These are phyloP conservation scores for Pezicula carpinea DNA, from an alignment of 2,329 filamentous ascomycete genomes.

Conservation along the genomic window DNA sequence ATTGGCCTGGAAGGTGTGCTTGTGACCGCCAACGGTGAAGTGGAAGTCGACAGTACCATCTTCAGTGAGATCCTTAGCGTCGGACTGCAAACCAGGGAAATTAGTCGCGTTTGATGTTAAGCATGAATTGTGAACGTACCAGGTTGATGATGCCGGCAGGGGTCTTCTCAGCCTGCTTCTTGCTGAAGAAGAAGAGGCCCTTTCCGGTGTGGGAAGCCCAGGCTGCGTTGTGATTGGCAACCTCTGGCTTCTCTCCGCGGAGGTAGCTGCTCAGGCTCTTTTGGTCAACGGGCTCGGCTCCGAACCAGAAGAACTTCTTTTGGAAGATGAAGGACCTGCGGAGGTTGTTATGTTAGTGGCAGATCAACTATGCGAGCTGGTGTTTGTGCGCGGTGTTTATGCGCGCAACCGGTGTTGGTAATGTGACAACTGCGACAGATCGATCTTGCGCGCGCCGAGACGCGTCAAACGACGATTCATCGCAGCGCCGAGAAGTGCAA, in stretches of 20 bases:
- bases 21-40: conserved; percentile 80
- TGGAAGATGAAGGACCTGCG: conserved; percentile 75
- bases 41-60: conserved; percentile 78
- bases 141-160: conserved; percentile 81
- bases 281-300: conserved; percentile 65
- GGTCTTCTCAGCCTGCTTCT: conserved; percentile 73
- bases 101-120: conserved; percentile 23
- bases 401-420: no score
- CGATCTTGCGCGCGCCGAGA: no score
- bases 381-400: no score
- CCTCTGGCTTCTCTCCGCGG: conserved; percentile 79
- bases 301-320: conserved; percentile 93
- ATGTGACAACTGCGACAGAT: no score
- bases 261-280: conserved; percentile 74
- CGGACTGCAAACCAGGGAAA: conserved; percentile 37
- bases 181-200: conserved; percentile 84
- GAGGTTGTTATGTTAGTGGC: conserved; percentile 3
- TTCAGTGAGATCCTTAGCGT: conserved; percentile 62
- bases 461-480: no score
- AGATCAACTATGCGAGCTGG: neutral
- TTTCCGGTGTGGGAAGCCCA: conserved; percentile 95
- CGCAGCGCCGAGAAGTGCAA: conserved; percentile 3
- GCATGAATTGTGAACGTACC: conserved; percentile 46
- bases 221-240: conserved; percentile 74
- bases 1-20: conserved; percentile 88